Percentiles rank a stretch among this genome's conserved stretches.
phyloP scores from a whole-genome alignment of 352 stramenopile species.

The Lagenidium sp. region DNA sequence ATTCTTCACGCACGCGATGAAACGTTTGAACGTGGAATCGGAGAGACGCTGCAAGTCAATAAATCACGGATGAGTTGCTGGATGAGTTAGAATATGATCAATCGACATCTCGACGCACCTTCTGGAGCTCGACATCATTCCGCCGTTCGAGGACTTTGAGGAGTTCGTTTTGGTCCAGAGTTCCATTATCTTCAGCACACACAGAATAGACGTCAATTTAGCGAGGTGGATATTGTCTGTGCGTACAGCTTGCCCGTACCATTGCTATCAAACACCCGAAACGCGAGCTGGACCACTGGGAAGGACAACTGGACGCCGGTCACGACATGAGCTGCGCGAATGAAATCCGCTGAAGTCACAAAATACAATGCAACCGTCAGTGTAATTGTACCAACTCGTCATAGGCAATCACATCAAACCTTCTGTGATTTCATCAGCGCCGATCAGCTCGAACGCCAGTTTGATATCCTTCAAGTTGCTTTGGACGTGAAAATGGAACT shows the following conservation, averaged over 20 bases:
- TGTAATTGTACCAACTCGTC: too few species aligned
- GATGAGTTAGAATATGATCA: neutral
- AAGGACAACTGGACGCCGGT: slow-evolving; percentile 56
- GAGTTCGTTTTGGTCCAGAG: slow-evolving; percentile 52
- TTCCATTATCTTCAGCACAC: slow-evolving; percentile 41
- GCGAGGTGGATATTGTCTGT: too few species aligned
- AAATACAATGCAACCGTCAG: neutral
- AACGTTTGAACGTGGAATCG: neutral
- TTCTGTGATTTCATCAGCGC: slow-evolving; percentile 58
- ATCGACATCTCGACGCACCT: slow-evolving; percentile 19
- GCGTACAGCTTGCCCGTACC: slow-evolving; percentile 13
- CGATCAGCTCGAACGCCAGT: slow-evolving; percentile 57
- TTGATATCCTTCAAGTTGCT: slow-evolving; percentile 66
- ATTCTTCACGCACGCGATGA: neutral
- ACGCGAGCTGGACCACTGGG: slow-evolving; percentile 60
- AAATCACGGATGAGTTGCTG: neutral
- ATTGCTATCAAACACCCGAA: slow-evolving; percentile 66
- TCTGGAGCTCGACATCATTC: slow-evolving; percentile 37
- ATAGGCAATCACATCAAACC: too few species aligned
- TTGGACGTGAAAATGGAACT: slow-evolving; percentile 69
- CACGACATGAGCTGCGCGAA: slow-evolving; percentile 50
- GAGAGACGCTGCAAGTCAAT: neutral
- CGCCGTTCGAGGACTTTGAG: slow-evolving; percentile 64
- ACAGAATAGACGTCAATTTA: neutral
- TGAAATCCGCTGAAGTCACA: slow-evolving; percentile 41